Base-by-base conservation (phyloP, 495 filamentous ascomycete species). In the Penicillium parvum region DNA sequence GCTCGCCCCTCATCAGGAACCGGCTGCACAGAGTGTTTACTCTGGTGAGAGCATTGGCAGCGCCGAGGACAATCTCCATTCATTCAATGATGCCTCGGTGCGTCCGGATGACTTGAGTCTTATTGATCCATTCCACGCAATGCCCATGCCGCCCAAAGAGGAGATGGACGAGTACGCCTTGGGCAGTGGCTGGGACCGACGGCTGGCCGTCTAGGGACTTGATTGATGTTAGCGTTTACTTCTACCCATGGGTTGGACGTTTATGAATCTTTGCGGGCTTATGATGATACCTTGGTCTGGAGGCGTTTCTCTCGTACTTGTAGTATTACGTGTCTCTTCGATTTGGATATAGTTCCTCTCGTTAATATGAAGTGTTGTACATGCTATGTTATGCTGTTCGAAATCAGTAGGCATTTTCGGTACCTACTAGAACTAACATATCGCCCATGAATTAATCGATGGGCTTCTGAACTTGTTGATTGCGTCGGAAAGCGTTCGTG, bases 31-130 rank as follows among this genome's bases (percentile, higher is more conserved):
- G 49, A 89, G 86, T 42, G 82, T 85, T 18, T 77, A 87, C 37
- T 87, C 83, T 12, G 84, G 89, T 36, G 86, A 91, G 45, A 87
- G 85, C 48, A 57, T 88, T 53, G 83, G 65, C 4, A 80, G 73
- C 33, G 57, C 49, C 6, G 74, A 73, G 9, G 72, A 73, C 7
- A 52, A 49, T n/a, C n/a, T 61, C 10, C 36, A 44, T 14, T 34
- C 54, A 0, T 56, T 55, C 11, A 38, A 29, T 0, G 58, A 64
- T 34, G 34, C 47, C 25, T 57, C 48, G 7, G 38, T 64, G 8
- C 53, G 48, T 8, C 45, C 60, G 3, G 65, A 65, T n/a, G 63
- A 65, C 3, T 43, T 58, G 10, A 48, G 48, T 14, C 21, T 64
- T 2, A 15, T 66, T 20, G 71, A 76, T 37, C 60, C 71, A 7